Evolutionary conservation across 306 rosid species (phyloP), one percentile per base, ranked within the genome.

Genomic region (Rosa multiflora): DNA sequence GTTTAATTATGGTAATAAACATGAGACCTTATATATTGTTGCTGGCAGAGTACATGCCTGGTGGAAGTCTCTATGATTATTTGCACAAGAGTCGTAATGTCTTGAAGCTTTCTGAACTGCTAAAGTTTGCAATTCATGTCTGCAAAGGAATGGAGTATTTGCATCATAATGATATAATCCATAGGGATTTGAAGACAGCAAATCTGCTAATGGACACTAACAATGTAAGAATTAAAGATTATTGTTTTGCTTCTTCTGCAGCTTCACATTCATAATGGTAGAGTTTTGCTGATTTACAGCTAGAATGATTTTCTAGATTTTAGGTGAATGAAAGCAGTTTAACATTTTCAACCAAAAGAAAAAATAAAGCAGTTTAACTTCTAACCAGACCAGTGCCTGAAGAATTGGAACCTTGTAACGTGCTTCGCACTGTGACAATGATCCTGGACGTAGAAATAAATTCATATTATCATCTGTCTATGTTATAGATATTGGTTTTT

Each of bases 131-230:
- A 44, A 83, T 91, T 79, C 94, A 96, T 90, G 93, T 96, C 82
- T 89, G 99, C 85, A 91, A 85, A 80, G 99, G 99, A 75, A 96
- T 96, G 99, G 98, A 87, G 81, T 96, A 96, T 86, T 87, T 96
- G 88, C 99, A 96, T 81, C 87, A 61, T 71, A 91, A 85, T 78
- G 86, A 88, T 88, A 96, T 96, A 77, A 90, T 96, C 72, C 99
- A 96, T 76, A 87, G 99, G 86, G 99, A 96, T 83, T 84, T 96
- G 86, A 96, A 96, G 97, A 93, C 99, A 0, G 99, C 99, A 79
- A 96, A 96, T 89, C 85, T 96, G 78, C 93, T 96, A 74, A 93
- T 96, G 99, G 94, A 93, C 80, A 76, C 82, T 59, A 77, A 91
- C 77, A 92, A 89, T 76, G 99, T 96, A 89, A 89, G 97, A 88